phyloP scores from a whole-genome alignment of 768 basidiomycete species.

The Suillus americanus region DNA sequence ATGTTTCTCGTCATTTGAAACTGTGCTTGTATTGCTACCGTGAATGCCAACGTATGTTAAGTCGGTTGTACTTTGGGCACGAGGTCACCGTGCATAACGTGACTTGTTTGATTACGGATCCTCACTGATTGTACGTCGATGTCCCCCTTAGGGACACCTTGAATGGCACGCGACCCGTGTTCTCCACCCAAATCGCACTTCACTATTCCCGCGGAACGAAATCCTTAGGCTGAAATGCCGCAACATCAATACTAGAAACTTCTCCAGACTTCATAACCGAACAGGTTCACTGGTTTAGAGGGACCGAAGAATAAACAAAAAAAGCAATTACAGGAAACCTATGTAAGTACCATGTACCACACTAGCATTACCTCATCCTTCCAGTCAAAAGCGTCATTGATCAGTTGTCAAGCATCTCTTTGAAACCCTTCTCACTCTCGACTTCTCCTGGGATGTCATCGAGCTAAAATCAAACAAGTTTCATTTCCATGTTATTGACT shows the following conservation, averaged over 20 bases:
- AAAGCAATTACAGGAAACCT: not conserved
- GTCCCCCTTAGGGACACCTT: not conserved
- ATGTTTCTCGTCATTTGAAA: not conserved
- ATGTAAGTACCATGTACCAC: not conserved
- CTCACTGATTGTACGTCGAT: not conserved
- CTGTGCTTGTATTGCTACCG: not conserved
- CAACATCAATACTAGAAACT: not conserved
- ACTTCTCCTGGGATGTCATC: conserved; percentile 66
- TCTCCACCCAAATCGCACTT: not conserved
- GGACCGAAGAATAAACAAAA: not conserved
- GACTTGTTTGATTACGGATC: not conserved
- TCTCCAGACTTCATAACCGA: not conserved
- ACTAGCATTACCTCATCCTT: not conserved
- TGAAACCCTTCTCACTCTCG: conserved; percentile 59
- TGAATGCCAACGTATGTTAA: not conserved
- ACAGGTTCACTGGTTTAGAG: not conserved
- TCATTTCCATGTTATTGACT: not conserved
- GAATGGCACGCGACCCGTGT: not conserved
- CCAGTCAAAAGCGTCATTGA: not conserved
- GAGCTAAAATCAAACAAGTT: conserved; percentile 31
- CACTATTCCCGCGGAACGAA: not conserved
- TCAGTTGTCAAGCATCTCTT: conserved; percentile 33
- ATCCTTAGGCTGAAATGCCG: not conserved
- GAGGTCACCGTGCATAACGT: not conserved
- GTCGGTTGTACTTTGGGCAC: not conserved